Conservation (phyloP, 805 yeast species). For the Starmera amethionina region DNA sequence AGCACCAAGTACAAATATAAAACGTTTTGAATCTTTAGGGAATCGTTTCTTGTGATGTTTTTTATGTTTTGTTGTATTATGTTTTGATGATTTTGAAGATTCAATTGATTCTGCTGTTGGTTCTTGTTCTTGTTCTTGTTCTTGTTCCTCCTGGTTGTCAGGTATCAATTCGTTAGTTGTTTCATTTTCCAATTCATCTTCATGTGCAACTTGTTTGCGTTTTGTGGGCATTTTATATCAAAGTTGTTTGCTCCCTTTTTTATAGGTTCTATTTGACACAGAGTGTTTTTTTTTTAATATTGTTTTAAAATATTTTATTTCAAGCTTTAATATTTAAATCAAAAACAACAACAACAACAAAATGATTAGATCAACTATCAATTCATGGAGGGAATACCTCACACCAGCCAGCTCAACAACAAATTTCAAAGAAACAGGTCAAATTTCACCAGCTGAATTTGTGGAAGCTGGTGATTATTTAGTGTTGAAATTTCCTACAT, state of each 20-base stretch:
- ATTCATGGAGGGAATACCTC: conserved; percentile 82
- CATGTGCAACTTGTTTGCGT: too few species aligned
- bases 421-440: conserved; percentile 78
- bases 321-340: not conserved
- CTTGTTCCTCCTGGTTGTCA: not conserved
- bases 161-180: not conserved
- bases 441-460: conserved; percentile 93
- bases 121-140: not conserved
- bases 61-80: not conserved
- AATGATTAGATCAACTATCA: conserved; percentile 67
- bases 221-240: too few species aligned
- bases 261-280: too few species aligned
- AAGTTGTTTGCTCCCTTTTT: too few species aligned
- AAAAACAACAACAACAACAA: not conserved
- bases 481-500: conserved; percentile 87
- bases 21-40: conserved; percentile 42
- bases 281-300: too few species aligned
- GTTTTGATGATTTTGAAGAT: not conserved
- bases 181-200: not conserved
- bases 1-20: conserved; percentile 62
- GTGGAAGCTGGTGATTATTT: conserved; percentile 90
- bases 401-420: conserved; percentile 88
- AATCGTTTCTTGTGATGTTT: conserved; percentile 2
- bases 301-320: too few species aligned
- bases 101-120: not conserved